Conservation (phyloP, 2,329 filamentous ascomycete genomes). For the Nemania diffusa region DNA sequence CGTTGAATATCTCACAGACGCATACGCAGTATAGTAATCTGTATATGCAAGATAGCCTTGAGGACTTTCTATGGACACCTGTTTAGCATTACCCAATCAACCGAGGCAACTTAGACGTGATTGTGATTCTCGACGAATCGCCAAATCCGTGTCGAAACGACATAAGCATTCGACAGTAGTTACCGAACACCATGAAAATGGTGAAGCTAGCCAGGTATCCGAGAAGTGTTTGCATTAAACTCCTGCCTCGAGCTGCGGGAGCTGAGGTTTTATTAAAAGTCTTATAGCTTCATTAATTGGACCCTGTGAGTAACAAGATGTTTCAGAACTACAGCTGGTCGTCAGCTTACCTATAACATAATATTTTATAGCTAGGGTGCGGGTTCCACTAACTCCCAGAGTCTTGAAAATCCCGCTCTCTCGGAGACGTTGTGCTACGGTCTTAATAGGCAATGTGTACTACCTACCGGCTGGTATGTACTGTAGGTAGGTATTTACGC, state of each 20-base stretch:
- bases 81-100: conserved; percentile 16
- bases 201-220: background rate
- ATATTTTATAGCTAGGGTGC: conserved; percentile 13
- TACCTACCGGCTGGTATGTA: no score
- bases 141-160: background rate
- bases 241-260: background rate
- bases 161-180: conserved; percentile 6
- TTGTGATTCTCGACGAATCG: conserved; percentile 4
- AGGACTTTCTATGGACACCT: conserved; percentile 41
- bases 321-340: conserved; percentile 18
- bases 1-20: conserved; percentile 47
- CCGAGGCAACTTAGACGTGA: conserved; percentile 13
- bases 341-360: conserved; percentile 26
- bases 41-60: conserved; percentile 41
- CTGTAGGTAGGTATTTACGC: no score
- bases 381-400: background rate
- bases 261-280: conserved; percentile 11
- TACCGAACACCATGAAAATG: background rate
- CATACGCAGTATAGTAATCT: conserved; percentile 33
- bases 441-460: background rate
- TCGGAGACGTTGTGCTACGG: background rate
- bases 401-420: background rate
- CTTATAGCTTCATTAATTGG: background rate
- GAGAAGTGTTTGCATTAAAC: conserved; percentile 12
- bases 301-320: conserved; percentile 2